Evolutionary conservation across 257 asterid species (phyloP).

Genomic region (Hygrophila difformis): DNA sequence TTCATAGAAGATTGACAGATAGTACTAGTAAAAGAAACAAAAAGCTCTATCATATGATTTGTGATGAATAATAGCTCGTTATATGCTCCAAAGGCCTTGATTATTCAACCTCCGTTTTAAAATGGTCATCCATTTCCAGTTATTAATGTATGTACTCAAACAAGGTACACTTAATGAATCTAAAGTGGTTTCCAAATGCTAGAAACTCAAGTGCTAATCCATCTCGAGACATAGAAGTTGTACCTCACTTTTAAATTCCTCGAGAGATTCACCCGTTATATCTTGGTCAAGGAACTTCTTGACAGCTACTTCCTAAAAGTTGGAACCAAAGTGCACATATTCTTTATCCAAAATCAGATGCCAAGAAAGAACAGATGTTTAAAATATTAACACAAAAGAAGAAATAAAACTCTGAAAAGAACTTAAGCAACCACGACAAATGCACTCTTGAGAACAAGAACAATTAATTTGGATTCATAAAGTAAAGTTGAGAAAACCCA

Average conservation of each 20-base stretch:
- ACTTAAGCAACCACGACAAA: constrained; percentile 1
- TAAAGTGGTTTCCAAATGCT: neutral
- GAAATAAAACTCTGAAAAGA: neutral
- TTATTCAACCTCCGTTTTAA: no score
- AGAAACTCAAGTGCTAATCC: neutral
- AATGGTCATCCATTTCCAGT: no score
- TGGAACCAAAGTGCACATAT: constrained; percentile 20
- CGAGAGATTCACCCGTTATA: constrained; percentile 82
- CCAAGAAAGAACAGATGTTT: constrained; percentile 12
- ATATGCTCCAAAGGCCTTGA: no score
- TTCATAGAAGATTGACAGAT: no score
- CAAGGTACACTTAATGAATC: neutral
- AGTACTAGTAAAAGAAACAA: no score
- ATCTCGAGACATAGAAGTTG: constrained; percentile 8
- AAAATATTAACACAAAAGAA: constrained; percentile 9
- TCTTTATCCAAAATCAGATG: constrained; percentile 16
- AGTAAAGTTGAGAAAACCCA: no score
- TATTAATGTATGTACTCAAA: neutral
- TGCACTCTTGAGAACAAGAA: no score
- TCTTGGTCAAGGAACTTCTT: constrained; percentile 91
- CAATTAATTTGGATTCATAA: no score
- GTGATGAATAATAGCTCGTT: no score
- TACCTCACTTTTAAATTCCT: constrained; percentile 98
- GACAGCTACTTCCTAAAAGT: constrained; percentile 89
- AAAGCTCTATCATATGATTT: no score